phyloP scores from a whole-genome alignment of 129 eudicot genomes.

The Flaveria trinervia region DNA sequence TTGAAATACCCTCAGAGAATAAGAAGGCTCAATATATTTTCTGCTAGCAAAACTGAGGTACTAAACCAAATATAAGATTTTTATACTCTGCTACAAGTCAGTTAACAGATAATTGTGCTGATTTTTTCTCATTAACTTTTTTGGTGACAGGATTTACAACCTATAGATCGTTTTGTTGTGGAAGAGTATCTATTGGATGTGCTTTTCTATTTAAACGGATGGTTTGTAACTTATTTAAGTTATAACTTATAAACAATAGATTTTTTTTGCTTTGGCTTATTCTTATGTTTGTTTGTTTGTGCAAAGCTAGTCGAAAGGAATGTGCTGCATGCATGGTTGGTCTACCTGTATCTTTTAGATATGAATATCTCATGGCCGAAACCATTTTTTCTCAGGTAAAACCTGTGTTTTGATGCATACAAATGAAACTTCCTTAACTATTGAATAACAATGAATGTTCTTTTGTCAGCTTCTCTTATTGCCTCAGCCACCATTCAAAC shows the following conservation, averaged over 20 bases:
- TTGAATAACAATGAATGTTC: conserved; percentile 14
- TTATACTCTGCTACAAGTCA: neutral
- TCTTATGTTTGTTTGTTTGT: conserved; percentile 51
- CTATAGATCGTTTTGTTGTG: conserved; percentile 91
- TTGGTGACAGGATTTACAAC: conserved; percentile 64
- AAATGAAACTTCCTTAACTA: neutral
- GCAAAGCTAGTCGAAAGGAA: conserved; percentile 99
- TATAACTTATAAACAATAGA: neutral
- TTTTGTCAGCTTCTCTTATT: conserved; percentile 78
- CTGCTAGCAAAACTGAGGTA: conserved; percentile 86
- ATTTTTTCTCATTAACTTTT: conserved; percentile 9
- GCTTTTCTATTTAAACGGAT: conserved; percentile 81
- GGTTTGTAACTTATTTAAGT: conserved; percentile 54
- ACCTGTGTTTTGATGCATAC: conserved; percentile 13
- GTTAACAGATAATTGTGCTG: conserved; percentile 6
- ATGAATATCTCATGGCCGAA: conserved; percentile 98
- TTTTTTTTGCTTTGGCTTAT: conserved; percentile 29
- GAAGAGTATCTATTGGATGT: conserved; percentile 96
- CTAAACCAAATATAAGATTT: conserved; percentile 14
- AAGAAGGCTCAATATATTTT: conserved; percentile 89
- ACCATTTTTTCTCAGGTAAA: conserved; percentile 95
- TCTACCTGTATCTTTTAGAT: conserved; percentile 87
- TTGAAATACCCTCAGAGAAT: conserved; percentile 89
- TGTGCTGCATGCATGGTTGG: conserved; percentile 98
- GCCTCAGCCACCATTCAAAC: conserved; percentile 95